A percentile compares a stretch with the other conserved stretches of the same genome.
These are phyloP conservation scores for Platismatia glauca DNA, from an alignment of 495 filamentous ascomycete species.

Conservation along the genomic window DNA sequence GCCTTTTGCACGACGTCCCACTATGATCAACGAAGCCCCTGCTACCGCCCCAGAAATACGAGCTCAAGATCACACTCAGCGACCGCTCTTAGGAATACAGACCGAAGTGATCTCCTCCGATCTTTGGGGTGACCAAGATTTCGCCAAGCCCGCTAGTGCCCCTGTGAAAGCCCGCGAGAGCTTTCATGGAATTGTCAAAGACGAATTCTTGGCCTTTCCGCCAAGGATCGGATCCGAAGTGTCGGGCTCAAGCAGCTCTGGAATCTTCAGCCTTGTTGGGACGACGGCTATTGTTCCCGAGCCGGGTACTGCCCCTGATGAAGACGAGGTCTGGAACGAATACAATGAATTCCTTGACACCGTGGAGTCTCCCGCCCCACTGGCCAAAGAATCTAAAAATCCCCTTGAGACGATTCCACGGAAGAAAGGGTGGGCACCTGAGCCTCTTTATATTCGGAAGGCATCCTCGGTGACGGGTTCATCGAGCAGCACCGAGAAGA, in stretches of 20 bases:
- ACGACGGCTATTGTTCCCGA: conserved; percentile 55
- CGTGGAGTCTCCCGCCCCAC: conserved; percentile 43
- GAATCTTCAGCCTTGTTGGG: conserved; percentile 42
- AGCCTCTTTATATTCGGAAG: conserved; percentile 22
- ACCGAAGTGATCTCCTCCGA: conserved; percentile 22
- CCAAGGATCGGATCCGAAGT: conserved; percentile 55
- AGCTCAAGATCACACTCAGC: conserved; percentile 16
- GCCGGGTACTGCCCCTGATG: conserved; percentile 48
- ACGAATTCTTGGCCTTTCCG: conserved; percentile 65
- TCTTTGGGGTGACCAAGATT: conserved; percentile 26
- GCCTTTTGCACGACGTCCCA: conserved; percentile 49
- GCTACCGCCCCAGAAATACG: conserved; percentile 16
- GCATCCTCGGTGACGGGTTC: conserved; percentile 18
- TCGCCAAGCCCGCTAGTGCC: conserved; percentile 34
- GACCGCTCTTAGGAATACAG: conserved; percentile 27
- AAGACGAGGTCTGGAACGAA: conserved; percentile 92
- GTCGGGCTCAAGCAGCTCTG: conserved; percentile 62
- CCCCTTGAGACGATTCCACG: conserved; percentile 29
- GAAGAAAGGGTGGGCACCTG: conserved; percentile 16
- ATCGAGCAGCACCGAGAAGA: conserved; percentile 5
- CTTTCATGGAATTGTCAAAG: conserved; percentile 25
- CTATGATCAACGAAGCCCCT: conserved; percentile 26
- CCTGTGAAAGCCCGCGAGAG: conserved; percentile 27
- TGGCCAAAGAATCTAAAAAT: conserved; percentile 16
- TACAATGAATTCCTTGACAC: conserved; percentile 85